Evolutionary conservation across 805 yeast genomes (phyloP).

Genomic region (Torulaspora maleeae): DNA sequence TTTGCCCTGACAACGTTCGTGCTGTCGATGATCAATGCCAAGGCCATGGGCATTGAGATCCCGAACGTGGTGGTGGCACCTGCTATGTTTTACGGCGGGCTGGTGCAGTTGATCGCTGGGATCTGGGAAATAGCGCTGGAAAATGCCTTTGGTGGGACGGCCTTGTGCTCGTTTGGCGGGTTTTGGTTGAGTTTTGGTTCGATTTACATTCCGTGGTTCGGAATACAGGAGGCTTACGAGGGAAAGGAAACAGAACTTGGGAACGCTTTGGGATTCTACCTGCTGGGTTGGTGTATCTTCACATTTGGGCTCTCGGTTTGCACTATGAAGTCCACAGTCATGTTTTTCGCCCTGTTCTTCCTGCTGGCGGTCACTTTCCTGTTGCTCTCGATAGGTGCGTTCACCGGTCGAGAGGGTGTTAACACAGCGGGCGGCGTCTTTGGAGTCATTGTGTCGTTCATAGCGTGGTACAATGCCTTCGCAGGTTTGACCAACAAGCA

Average conservation of each 20-base stretch:
- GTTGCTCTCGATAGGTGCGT: conserved; percentile 49
- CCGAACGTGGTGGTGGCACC: conserved; percentile 51
- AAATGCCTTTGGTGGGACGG: conserved; percentile 61
- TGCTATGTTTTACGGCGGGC: conserved; percentile 59
- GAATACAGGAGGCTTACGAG: conserved; percentile 48
- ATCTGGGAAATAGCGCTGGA: conserved; percentile 58
- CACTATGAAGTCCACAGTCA: conserved; percentile 61
- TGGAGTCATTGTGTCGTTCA: conserved; percentile 57
- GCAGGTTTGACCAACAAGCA: conserved; percentile 64
- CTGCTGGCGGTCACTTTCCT: conserved; percentile 51
- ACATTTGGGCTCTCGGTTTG: conserved; percentile 50
- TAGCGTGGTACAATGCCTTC: conserved; percentile 68
- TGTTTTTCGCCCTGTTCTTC: conserved; percentile 55
- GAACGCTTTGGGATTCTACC: conserved; percentile 54
- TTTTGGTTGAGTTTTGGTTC: conserved; percentile 64
- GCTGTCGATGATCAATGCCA: conserved; percentile 47
- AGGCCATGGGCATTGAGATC: conserved; percentile 45
- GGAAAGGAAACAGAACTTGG: conserved; percentile 36
- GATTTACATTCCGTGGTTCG: conserved; percentile 51
- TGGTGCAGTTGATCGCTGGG: conserved; percentile 55
- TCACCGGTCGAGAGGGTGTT: conserved; percentile 40
- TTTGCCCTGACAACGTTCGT: conserved; percentile 59
- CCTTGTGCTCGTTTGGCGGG: conserved; percentile 56
- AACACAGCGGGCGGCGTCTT: conserved; percentile 58
- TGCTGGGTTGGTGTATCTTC: conserved; percentile 61